Conservation (phyloP, 1,284 basidiomycete species). For the Stygiomarasmius scandens region DNA sequence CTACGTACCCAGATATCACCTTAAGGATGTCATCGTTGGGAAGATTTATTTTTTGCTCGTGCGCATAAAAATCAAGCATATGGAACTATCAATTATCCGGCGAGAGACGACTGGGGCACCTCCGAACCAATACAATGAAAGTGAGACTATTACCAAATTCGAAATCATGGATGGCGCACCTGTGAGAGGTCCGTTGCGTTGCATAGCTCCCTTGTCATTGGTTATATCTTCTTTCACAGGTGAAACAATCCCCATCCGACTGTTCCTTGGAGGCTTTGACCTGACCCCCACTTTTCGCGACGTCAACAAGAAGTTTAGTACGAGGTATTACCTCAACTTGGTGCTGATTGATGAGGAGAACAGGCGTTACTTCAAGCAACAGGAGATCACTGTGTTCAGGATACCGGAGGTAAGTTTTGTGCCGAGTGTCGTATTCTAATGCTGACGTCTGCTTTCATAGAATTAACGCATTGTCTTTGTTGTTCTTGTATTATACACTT, state of each 20-base stretch:
- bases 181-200: slow-evolving; percentile 70
- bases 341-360: slow-evolving; percentile 99
- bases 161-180: slow-evolving; percentile 99
- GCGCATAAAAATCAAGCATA: slow-evolving; percentile 99
- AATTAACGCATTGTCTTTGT: too few species aligned
- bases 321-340: slow-evolving; percentile 94
- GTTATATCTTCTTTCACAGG: slow-evolving; percentile 47
- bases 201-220: neutral
- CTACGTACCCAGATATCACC: slow-evolving; percentile 76
- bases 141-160: slow-evolving; percentile 98
- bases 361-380: slow-evolving; percentile 91
- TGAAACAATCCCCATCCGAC: slow-evolving; percentile 96
- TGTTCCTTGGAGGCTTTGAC: slow-evolving; percentile 98
- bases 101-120: slow-evolving; percentile 95
- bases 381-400: slow-evolving; percentile 52
- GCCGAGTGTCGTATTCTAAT: too few species aligned
- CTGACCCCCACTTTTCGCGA: slow-evolving; percentile 98
- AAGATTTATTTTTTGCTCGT: slow-evolving; percentile 99
- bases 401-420: slow-evolving; percentile 34
- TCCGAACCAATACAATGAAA: slow-evolving; percentile 99
- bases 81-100: slow-evolving; percentile 98
- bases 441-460: too few species aligned
- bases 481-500: too few species aligned
- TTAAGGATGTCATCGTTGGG: slow-evolving; percentile 99
- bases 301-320: slow-evolving; percentile 99